These are phyloP conservation scores for Quercus bicolor DNA, from an alignment of 306 rosid species.

Conservation along the genomic window DNA sequence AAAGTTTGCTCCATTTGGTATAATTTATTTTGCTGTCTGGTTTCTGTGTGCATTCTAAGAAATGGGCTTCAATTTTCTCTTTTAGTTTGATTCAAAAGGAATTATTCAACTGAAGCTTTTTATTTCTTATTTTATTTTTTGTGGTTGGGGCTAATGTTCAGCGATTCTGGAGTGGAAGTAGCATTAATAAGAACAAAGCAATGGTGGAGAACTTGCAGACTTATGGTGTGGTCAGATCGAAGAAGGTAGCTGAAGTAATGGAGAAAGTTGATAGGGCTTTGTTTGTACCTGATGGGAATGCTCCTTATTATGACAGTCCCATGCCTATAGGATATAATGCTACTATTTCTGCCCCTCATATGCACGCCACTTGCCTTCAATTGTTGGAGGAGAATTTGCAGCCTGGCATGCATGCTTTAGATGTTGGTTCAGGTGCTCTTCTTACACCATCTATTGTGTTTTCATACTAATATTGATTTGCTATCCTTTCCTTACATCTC, in stretches of 20 bases:
- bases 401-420: conserved; percentile 89
- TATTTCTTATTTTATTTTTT: background rate
- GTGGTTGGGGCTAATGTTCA: conserved; percentile 22
- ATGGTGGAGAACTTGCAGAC: conserved; percentile 76
- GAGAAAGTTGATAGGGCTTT: conserved; percentile 72
- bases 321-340: conserved; percentile 82
- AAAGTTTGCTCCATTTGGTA: background rate
- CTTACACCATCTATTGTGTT: background rate
- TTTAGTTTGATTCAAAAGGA: background rate
- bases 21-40: background rate
- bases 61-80: background rate
- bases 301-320: conserved; percentile 80
- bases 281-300: conserved; percentile 63
- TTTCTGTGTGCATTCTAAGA: background rate
- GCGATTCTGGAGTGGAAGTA: conserved; percentile 64
- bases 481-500: background rate
- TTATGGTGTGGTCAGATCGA: conserved; percentile 62
- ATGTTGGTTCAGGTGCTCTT: conserved; percentile 81
- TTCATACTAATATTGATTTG: background rate
- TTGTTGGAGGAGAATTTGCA: conserved; percentile 76
- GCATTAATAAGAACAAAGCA: conserved; percentile 54
- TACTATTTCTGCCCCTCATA: conserved; percentile 98
- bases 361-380: conserved; percentile 95
- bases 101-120: background rate
- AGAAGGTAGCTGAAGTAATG: conserved; percentile 70